Conservation (phyloP, 768 basidiomycete species). For the Boletus rubroflammeus region DNA sequence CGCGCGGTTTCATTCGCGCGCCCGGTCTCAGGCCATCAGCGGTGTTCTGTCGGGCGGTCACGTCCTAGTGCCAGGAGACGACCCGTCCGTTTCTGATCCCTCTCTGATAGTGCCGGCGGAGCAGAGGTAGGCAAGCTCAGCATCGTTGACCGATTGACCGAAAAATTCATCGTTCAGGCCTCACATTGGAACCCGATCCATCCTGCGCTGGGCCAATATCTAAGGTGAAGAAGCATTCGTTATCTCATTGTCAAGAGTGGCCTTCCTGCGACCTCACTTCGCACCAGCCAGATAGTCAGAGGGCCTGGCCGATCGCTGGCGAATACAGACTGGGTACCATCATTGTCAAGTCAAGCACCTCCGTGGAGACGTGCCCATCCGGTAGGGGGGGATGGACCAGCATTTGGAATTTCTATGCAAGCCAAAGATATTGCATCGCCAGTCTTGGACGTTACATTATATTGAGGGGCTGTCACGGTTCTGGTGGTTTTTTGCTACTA, state of each 20-base stretch:
- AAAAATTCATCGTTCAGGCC: not conserved
- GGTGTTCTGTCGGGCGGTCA: not conserved
- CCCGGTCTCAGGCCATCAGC: no score
- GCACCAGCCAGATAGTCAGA: not conserved
- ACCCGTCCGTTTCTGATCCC: not conserved
- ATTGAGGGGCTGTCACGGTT: no score
- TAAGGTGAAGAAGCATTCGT: not conserved
- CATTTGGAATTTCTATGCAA: no score
- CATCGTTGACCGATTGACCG: not conserved
- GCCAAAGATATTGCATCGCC: no score
- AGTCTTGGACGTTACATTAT: no score
- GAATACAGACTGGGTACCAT: not conserved
- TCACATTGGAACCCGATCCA: not conserved
- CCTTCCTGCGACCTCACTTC: not conserved
- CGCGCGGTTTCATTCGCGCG: not conserved
- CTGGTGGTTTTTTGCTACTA: no score
- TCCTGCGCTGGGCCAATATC: not conserved
- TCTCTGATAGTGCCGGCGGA: not conserved
- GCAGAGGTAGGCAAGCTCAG: no score
- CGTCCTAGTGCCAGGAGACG: not conserved
- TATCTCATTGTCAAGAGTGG: not conserved
- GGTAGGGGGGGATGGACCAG: no score
- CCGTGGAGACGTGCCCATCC: not conserved
- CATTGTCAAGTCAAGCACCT: not conserved
- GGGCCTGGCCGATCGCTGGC: not conserved